A percentile compares a stretch with the other conserved stretches of the same genome.
These are phyloP conservation scores for Tetrapyrgos nigripes DNA, from an alignment of 1,284 basidiomycete genomes.

Conservation along the genomic window DNA sequence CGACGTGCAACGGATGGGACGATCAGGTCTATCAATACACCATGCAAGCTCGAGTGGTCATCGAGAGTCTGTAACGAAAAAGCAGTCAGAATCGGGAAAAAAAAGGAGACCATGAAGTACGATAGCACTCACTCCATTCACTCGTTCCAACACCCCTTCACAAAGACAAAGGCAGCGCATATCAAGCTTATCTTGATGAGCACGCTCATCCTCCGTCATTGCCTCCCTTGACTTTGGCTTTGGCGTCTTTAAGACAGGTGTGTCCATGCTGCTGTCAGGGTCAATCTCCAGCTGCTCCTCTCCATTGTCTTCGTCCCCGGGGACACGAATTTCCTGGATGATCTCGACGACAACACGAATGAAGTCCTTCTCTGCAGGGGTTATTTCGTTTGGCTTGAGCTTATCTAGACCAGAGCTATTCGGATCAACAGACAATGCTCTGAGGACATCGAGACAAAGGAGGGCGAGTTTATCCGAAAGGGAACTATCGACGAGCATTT, in stretches of 20 bases:
- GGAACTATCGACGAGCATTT: constrained; percentile 79
- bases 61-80: constrained; percentile 72
- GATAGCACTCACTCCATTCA: constrained; percentile 71
- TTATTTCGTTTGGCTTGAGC: too few relatives aligned
- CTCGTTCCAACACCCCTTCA: constrained; percentile 90
- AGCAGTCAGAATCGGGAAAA: neutral
- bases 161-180: constrained; percentile 82
- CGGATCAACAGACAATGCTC: constrained; percentile 74
- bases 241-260: constrained; percentile 27
- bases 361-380: constrained; percentile 91
- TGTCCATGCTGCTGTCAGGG: constrained; percentile 26
- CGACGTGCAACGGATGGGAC: constrained; percentile 87
- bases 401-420: too few relatives aligned
- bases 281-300: constrained; percentile 25
- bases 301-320: constrained; percentile 59
- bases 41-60: constrained; percentile 89
- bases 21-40: constrained; percentile 85
- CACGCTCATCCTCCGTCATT: constrained; percentile 60
- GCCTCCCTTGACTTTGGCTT: constrained; percentile 44
- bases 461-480: constrained; percentile 82
- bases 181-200: constrained; percentile 70
- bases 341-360: constrained; percentile 94
- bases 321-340: constrained; percentile 81
- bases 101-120: neutral
- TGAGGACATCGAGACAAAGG: constrained; percentile 85